phyloP scores from a whole-genome alignment of 1,284 basidiomycete species.

The Caloboletus inedulis region DNA sequence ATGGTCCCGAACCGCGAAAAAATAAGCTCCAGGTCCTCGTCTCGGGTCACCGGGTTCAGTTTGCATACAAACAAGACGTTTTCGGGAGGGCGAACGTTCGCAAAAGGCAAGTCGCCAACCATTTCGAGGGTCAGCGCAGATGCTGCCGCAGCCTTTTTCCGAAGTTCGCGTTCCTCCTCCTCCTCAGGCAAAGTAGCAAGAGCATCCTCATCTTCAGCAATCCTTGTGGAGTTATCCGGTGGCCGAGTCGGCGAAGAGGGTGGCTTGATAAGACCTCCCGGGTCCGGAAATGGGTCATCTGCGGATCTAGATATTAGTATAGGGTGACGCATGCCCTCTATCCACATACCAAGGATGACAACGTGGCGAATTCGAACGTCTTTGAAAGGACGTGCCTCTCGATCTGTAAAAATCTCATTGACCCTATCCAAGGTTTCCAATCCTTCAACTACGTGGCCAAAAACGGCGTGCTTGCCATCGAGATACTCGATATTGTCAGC shows the following conservation, averaged over 20 bases:
- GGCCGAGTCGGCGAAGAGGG: conserved; percentile 76
- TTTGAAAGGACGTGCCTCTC: conserved; percentile 86
- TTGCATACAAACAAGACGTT: conserved; percentile 99
- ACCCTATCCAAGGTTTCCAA: conserved; percentile 90
- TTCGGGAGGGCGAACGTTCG: conserved; percentile 95
- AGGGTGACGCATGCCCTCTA: conserved; percentile 1
- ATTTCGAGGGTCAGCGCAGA: conserved; percentile 97
- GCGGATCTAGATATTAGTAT: conserved; percentile 7
- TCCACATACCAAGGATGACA: conserved; percentile 74
- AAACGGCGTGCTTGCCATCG: conserved; percentile 94
- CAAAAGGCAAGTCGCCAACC: conserved; percentile 98
- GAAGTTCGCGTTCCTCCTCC: conserved; percentile 74
- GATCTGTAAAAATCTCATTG: conserved; percentile 88
- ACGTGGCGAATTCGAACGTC: conserved; percentile 93
- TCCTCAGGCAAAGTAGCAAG: conserved; percentile 75
- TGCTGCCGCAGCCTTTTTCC: conserved; percentile 84
- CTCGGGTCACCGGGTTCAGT: conserved; percentile 91
- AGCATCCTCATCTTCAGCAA: conserved; percentile 89
- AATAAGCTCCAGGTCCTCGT: conserved; percentile 96
- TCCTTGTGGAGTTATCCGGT: conserved; percentile 82
- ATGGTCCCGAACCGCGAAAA: conserved; percentile 95
- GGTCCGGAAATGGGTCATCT: conserved; percentile 97
- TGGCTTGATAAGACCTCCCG: conserved; percentile 67
- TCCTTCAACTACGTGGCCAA: conserved; percentile 94
- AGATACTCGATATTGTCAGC: conserved; percentile 90